Evolutionary conservation across 2,329 filamentous ascomycete genomes (phyloP), one percentile per base, ranked within the genome.

Genomic region (Pleoardoris graminearum): DNA sequence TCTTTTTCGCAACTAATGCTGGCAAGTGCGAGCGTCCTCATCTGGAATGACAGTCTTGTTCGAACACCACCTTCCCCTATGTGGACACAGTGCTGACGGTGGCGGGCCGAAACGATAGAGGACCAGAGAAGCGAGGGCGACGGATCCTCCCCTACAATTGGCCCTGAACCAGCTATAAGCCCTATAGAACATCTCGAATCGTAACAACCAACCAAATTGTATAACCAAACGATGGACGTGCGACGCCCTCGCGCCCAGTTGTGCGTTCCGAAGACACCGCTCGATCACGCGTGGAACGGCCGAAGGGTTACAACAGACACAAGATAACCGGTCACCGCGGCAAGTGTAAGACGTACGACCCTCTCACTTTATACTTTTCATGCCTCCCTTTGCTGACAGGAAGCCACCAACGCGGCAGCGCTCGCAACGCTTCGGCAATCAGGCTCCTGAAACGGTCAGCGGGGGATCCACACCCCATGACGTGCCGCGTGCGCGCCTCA

Each of bases 401-500:
- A 47, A 47, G 32, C 44, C 44, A 29, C 44, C 10, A 29, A 36
- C 16, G 29, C 11, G 27, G 5, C 27, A 44, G 27, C 27, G 27
- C 41, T 30, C 22, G n/a, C 17, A 33, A 21, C 10, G 33, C 16
- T 8, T n/a, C 33, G 11, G 29, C 44, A 23, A 37, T 29, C 22
- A 47, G 33, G 44, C 33, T 35, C 23, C 44, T 25, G 33, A 47
- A 37, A 47, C 44, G 33, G 44, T 47, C 44, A 47, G 44, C 44
- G 44, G 44, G 43, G 44, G 32, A 47, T 47, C 16, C 33, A 37
- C n/a, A 3, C 29, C 44, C 29, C 37, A 17, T 37, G 33, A 30
- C 30, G 43, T 29, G 32, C 33, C 44, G 33, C 16, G 16, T 29
- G 33, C 22, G 23, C n/a, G 44, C 23, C 22, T 10, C 33, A 17